Evolutionary conservation across 2,329 filamentous ascomycete genomes (phyloP).

Genomic region (Pseudogymnoascus sp.): DNA sequence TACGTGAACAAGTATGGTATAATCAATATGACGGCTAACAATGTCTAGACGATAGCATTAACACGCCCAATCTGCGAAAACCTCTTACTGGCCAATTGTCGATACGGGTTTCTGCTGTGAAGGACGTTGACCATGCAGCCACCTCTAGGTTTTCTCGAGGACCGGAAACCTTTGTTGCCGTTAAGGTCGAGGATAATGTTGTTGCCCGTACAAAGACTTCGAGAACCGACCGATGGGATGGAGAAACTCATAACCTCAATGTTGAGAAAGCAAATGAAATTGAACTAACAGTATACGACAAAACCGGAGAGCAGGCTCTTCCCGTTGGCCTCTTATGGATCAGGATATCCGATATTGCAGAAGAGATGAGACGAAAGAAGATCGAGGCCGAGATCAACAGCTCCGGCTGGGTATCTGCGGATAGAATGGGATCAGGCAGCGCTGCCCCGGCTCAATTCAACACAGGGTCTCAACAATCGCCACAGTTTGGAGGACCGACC

Average conservation of each 20-base stretch:
- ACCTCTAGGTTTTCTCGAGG: conserved; percentile 77
- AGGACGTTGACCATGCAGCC: conserved; percentile 87
- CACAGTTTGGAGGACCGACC: conserved; percentile 37
- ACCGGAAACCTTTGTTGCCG: conserved; percentile 88
- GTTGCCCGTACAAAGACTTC: conserved; percentile 81
- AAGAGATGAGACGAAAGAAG: conserved; percentile 94
- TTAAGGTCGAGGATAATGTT: conserved; percentile 93
- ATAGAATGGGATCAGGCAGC: conserved; percentile 70
- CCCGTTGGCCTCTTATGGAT: conserved; percentile 96
- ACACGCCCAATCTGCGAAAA: conserved; percentile 88
- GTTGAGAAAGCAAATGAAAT: conserved; percentile 99
- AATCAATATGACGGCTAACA: conserved; percentile 14
- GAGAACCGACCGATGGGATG: conserved; percentile 82
- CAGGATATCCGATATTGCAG: conserved; percentile 90
- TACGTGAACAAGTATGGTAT: conserved; percentile 36
- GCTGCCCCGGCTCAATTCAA: conserved; percentile 47
- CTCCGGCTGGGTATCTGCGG: conserved; percentile 93
- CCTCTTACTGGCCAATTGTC: conserved; percentile 87
- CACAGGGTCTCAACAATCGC: conserved; percentile 41
- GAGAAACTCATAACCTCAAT: conserved; percentile 83
- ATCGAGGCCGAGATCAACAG: conserved; percentile 93
- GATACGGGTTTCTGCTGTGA: conserved; percentile 78
- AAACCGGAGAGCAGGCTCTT: conserved; percentile 78
- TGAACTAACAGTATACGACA: conserved; percentile 95
- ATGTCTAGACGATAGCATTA: conserved; percentile 80